Evolutionary conservation across 305 asterid genomes (phyloP).

Genomic region (Solanum hybrid): DNA sequence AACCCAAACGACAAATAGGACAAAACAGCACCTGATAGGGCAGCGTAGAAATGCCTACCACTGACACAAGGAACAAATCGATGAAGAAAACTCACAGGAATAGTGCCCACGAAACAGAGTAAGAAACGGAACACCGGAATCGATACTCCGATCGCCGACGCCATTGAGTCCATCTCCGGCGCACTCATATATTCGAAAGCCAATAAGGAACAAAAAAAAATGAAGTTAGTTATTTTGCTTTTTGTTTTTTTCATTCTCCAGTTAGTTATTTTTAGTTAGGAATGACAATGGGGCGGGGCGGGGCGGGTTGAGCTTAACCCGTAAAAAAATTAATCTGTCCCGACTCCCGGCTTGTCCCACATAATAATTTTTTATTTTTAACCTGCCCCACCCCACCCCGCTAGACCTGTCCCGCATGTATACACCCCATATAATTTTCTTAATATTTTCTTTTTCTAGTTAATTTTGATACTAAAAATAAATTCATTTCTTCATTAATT

Average conservation of each 20-base stretch:
- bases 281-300: too few relatives aligned
- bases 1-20: slow-evolving; percentile 77
- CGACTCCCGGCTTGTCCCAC: too few relatives aligned
- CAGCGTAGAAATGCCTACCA: slow-evolving; percentile 71
- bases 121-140: slow-evolving; percentile 84
- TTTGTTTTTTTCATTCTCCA: neutral
- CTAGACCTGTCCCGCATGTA: too few relatives aligned
- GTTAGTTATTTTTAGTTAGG: neutral
- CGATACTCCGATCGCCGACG: slow-evolving; percentile 73
- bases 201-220: neutral
- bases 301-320: too few relatives aligned
- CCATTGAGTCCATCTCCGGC: slow-evolving; percentile 81
- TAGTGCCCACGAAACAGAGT: slow-evolving; percentile 68
- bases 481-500: too few relatives aligned
- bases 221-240: neutral
- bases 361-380: too few relatives aligned
- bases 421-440: too few relatives aligned
- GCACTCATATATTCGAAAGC: neutral
- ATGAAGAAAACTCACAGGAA: slow-evolving; percentile 75
- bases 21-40: slow-evolving; percentile 52
- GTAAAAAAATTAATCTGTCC: too few relatives aligned
- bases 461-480: too few relatives aligned
- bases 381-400: too few relatives aligned
- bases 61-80: slow-evolving; percentile 64
- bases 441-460: too few relatives aligned